phyloP scores from a whole-genome alignment of 192 early-diverging fungal genomes.

The Coemansia sp. region DNA sequence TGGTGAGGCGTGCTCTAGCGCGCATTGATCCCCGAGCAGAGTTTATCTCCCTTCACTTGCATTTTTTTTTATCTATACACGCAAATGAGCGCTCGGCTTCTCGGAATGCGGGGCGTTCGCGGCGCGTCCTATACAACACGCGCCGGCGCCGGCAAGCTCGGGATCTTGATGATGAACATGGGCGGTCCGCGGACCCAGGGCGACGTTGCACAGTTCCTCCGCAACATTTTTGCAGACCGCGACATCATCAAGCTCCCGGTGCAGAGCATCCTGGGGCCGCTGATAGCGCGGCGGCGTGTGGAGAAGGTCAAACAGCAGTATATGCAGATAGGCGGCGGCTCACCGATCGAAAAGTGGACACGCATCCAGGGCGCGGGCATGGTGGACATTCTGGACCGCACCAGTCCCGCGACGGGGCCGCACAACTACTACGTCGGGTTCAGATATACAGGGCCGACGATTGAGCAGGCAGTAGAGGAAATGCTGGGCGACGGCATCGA shows the following conservation, averaged over 20 bases:
- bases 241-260: conserved; percentile 89
- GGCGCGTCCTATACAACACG: conserved; percentile 16
- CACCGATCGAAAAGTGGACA: conserved; percentile 89
- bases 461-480: conserved; percentile 60
- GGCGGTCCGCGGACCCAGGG: conserved; percentile 77
- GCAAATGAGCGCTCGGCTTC: neutral
- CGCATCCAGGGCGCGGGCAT: conserved; percentile 75
- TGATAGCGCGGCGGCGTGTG: conserved; percentile 76
- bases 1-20: too few species aligned
- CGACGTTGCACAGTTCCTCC: conserved; percentile 76
- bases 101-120: too few species aligned
- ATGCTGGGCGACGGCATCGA: conserved; percentile 80
- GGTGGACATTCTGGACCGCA: conserved; percentile 65
- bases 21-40: too few species aligned
- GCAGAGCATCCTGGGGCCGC: conserved; percentile 63
- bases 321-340: conserved; percentile 88
- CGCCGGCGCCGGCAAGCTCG: conserved; percentile 49
- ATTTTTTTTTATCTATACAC: too few species aligned
- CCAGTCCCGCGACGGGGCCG: conserved; percentile 72
- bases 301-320: conserved; percentile 88
- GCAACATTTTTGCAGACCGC: conserved; percentile 79
- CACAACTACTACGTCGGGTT: conserved; percentile 92
- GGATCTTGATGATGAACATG: conserved; percentile 88
- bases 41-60: too few species aligned
- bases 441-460: conserved; percentile 81